Base-by-base conservation (phyloP, 352 stramenopile genomes). In the Peronospora belbahrii region DNA sequence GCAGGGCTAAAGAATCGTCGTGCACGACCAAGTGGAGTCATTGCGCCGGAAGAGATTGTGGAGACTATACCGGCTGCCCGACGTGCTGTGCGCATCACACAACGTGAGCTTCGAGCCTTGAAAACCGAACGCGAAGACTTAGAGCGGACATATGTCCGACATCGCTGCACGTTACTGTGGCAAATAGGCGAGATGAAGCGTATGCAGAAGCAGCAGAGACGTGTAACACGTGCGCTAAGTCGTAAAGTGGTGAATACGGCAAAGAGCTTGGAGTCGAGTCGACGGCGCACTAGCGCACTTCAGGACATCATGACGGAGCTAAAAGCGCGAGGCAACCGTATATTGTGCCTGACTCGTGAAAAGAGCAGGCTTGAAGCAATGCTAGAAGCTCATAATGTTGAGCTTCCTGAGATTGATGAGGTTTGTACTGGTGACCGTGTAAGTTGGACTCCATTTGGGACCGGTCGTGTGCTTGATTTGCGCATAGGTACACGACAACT, bases 281-380 rank as follows among this genome's bases (percentile, higher is more conserved):
- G 78, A 4, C 71, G 79, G 20, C 70, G 79, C 24, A 88, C 74
- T 17, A 86, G 65, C 39, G 74, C 76, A 8, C 55, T 90, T 18
- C 79, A 90, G 42, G 70, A 88, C 33, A 85, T 90, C 42, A 85
- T 90, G 74, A 86, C 54, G 10, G 79, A 90, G 58, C 61, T 90
- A 7, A 76, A 90, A 42, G 55, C 64, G 2, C 56, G 76, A 15
- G 79, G 79, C 2, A 74, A 55, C 22, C 48, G 17, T 7, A 67
- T 88, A 11, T 53, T 85, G 27, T 60, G 71, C 13, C 56, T 85
- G 18, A 80, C 62, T n/a, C 64, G 74, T 7, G 76, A 88, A 49
- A 88, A 85, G 53, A 60, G 70, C 37, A 61, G 73, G 42, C 59
- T 85, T 28, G 65, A 85, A 44, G 54, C 62, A 36, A 44, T 82